Evolutionary conservation across 2,329 filamentous ascomycete species (phyloP).

Genomic region (Mollisia scopiformis): DNA sequence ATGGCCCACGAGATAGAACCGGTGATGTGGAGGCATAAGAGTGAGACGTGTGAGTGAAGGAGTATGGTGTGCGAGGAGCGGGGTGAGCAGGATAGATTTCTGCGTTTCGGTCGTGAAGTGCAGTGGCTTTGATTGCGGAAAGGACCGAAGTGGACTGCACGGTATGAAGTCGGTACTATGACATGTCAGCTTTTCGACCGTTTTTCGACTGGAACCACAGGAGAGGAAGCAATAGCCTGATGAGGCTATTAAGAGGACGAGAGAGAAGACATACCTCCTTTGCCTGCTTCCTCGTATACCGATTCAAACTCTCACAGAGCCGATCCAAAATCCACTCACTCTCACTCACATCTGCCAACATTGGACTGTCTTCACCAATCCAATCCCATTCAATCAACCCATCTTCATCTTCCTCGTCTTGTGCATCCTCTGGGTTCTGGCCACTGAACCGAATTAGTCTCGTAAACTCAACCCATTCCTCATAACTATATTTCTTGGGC

Average conservation of each 20-base stretch:
- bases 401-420: constrained; percentile 55
- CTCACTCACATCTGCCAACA: constrained; percentile 65
- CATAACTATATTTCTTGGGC: constrained; percentile 61
- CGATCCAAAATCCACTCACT: constrained; percentile 69
- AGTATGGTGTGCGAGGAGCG: not conserved
- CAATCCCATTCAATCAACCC: constrained; percentile 71
- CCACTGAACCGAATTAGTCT: constrained; percentile 60
- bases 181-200: not conserved
- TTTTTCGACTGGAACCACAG: too few relatives aligned
- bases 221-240: not conserved
- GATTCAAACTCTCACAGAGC: constrained; percentile 63
- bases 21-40: not conserved
- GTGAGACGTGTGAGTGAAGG: not conserved
- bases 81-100: not conserved
- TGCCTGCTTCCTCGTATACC: constrained; percentile 39
- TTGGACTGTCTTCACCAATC: constrained; percentile 70
- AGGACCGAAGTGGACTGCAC: not conserved
- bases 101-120: not conserved
- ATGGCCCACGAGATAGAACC: constrained; percentile 3
- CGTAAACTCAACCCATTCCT: constrained; percentile 71
- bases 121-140: not conserved
- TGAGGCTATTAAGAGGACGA: not conserved
- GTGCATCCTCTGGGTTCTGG: constrained; percentile 34
- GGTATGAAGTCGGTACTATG: not conserved
- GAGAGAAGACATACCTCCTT: constrained; percentile 22